Conservation (phyloP, 176 grass and related monocot species). For the Coix lacrymajobi region DNA sequence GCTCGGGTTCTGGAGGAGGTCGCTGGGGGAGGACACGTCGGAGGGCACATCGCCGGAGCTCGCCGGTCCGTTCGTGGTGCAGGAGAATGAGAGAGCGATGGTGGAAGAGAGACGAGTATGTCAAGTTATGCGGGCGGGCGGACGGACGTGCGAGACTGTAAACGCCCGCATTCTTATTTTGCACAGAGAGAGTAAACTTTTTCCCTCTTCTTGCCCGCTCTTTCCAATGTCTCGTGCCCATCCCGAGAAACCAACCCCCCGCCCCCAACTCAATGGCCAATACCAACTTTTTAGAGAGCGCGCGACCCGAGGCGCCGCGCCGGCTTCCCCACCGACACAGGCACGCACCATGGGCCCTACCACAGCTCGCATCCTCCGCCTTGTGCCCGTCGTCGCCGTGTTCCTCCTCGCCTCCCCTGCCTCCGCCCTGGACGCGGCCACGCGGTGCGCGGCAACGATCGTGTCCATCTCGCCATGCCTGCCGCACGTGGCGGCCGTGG, state of each 20-base stretch:
- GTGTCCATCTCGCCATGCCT: constrained; percentile 43
- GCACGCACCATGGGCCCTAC: background rate
- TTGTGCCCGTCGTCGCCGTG: background rate
- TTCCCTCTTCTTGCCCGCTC: too few relatives aligned
- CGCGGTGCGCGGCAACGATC: constrained; percentile 19
- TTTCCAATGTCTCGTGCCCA: background rate
- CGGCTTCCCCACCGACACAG: background rate
- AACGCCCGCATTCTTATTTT: too few relatives aligned
- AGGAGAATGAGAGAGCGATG: too few relatives aligned
- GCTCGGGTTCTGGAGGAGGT: too few relatives aligned
- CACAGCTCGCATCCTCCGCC: background rate
- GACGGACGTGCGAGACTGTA: too few relatives aligned
- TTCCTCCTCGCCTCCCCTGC: background rate
- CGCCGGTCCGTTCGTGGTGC: too few relatives aligned
- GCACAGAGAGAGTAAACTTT: too few relatives aligned
- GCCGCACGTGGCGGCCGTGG: constrained; percentile 28
- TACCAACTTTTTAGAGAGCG: background rate
- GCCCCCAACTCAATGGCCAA: too few relatives aligned
- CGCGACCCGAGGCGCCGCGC: background rate
- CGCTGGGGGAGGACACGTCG: too few relatives aligned
- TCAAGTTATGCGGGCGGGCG: too few relatives aligned
- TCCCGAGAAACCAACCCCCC: background rate
- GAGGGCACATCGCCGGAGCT: too few relatives aligned
- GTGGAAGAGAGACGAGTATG: too few relatives aligned
- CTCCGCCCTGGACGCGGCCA: background rate